Percentiles rank a stretch among this genome's conserved stretches.
These are phyloP conservation scores for Trichoderma lentiforme DNA, from an alignment of 2,329 filamentous ascomycete species.

Conservation along the genomic window DNA sequence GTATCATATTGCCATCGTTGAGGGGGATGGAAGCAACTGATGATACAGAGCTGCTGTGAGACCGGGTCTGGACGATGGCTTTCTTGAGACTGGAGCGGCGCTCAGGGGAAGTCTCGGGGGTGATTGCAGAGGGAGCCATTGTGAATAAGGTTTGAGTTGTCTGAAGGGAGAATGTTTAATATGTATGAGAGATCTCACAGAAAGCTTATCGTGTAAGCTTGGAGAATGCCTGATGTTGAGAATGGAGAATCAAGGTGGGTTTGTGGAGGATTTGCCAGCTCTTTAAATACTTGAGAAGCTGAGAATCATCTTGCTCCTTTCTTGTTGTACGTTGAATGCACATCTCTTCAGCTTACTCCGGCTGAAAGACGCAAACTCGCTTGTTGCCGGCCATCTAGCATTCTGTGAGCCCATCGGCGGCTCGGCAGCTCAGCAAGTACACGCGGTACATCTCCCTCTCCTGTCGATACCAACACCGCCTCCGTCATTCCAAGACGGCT, in stretches of 20 bases:
- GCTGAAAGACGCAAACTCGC: neutral
- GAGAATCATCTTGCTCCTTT: neutral
- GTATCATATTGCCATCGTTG: slow-evolving; percentile 69
- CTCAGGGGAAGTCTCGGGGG: slow-evolving; percentile 34
- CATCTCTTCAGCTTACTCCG: neutral
- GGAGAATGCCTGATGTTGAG: slow-evolving; percentile 10
- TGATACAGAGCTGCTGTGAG: slow-evolving; percentile 28
- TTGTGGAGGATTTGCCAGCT: slow-evolving; percentile 10
- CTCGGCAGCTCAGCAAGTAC: neutral
- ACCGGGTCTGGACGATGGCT: slow-evolving; percentile 23
- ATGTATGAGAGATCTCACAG: neutral
- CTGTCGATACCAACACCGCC: slow-evolving; percentile 24
- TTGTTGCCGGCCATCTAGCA: neutral
- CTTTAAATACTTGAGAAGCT: slow-evolving; percentile 23
- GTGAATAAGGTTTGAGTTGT: slow-evolving; percentile 18
- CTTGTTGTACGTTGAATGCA: neutral
- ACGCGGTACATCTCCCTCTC: neutral
- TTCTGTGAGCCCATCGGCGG: neutral
- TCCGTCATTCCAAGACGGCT: slow-evolving; percentile 23
- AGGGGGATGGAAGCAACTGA: slow-evolving; percentile 51
- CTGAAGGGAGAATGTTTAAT: neutral
- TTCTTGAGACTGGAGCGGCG: slow-evolving; percentile 32
- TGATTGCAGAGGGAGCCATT: slow-evolving; percentile 38
- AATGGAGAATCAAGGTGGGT: neutral
- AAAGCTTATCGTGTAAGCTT: slow-evolving; percentile 10